These are phyloP conservation scores for Alternaria triticina DNA, from an alignment of 2,329 filamentous ascomycete species.

Conservation along the genomic window DNA sequence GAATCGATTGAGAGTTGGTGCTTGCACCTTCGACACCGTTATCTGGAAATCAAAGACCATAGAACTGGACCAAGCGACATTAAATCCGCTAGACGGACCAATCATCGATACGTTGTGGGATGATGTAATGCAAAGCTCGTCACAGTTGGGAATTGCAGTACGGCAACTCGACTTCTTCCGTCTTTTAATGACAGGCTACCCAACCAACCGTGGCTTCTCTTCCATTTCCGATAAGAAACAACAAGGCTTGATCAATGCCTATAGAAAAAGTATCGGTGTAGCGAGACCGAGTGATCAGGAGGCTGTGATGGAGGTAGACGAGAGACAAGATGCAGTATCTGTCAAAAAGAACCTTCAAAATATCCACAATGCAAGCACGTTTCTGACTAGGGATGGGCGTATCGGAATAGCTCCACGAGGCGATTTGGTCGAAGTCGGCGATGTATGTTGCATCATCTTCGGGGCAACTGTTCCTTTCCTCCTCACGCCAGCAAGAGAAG, in stretches of 20 bases:
- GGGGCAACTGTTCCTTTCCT: background rate
- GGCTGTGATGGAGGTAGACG: no score
- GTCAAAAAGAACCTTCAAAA: no score
- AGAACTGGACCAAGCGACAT: no score
- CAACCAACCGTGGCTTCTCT: rapidly evolving
- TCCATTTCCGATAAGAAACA: background rate
- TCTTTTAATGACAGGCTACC: rapidly evolving
- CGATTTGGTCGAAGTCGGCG: background rate
- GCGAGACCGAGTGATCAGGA: background rate
- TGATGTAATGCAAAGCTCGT: background rate
- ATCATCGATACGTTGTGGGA: background rate
- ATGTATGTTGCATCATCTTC: background rate
- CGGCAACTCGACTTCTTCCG: background rate
- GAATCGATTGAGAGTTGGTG: rapidly evolving
- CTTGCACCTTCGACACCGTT: background rate
- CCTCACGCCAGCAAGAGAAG: background rate
- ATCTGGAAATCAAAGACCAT: no score
- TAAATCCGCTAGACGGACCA: no score
- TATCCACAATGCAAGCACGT: background rate
- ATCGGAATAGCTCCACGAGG: background rate
- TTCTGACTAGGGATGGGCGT: background rate
- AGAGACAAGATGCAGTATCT: no score
- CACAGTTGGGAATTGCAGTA: background rate
- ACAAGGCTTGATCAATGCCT: rapidly evolving
- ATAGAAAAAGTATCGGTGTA: background rate